phyloP scores from a whole-genome alignment of 768 basidiomycete genomes.

The Boletales sp. region DNA sequence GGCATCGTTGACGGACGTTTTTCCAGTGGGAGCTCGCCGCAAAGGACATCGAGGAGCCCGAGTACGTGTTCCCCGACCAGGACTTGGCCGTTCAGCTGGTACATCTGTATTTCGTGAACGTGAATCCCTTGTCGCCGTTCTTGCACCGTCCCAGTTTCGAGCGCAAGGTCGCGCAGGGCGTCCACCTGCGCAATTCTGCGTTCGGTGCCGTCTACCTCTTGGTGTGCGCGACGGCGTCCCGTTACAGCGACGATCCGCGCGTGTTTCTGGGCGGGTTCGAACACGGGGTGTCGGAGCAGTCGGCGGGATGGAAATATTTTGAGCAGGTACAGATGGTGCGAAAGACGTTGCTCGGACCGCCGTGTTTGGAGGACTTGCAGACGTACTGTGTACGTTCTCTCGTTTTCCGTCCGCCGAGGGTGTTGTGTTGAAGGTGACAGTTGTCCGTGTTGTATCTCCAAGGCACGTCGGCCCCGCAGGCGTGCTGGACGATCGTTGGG shows the following conservation, averaged over 20 bases:
- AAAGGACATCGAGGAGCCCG: conserved; percentile 15
- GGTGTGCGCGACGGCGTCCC: conserved; percentile 67
- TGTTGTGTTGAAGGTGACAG: conserved; percentile 27
- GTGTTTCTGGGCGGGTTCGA: conserved; percentile 38
- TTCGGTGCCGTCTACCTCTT: conserved; percentile 64
- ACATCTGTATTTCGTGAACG: conserved; percentile 57
- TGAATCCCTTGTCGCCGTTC: conserved; percentile 61
- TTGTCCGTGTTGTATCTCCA: conserved; percentile 52
- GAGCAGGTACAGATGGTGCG: conserved; percentile 55
- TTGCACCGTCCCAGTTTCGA: conserved; percentile 73
- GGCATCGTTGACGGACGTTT: too few species aligned
- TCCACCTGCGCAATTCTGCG: conserved; percentile 46
- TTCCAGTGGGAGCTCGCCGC: conserved; percentile 28
- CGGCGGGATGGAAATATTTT: conserved; percentile 51
- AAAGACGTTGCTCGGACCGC: conserved; percentile 52
- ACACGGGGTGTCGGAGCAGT: conserved; percentile 34
- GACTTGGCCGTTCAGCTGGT: conserved; percentile 52
- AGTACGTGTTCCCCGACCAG: conserved; percentile 45
- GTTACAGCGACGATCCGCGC: conserved; percentile 52
- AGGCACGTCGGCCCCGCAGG: conserved; percentile 57
- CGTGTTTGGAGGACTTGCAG: conserved; percentile 70
- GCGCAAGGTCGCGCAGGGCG: conserved; percentile 40
- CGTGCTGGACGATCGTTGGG: conserved; percentile 67
- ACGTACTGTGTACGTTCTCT: conserved; percentile 48
- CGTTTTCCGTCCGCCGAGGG: conserved; percentile 3